Evolutionary conservation across 2,329 filamentous ascomycete genomes (phyloP), one percentile per base, ranked within the genome.

Genomic region (Colletotrichum sp.): DNA sequence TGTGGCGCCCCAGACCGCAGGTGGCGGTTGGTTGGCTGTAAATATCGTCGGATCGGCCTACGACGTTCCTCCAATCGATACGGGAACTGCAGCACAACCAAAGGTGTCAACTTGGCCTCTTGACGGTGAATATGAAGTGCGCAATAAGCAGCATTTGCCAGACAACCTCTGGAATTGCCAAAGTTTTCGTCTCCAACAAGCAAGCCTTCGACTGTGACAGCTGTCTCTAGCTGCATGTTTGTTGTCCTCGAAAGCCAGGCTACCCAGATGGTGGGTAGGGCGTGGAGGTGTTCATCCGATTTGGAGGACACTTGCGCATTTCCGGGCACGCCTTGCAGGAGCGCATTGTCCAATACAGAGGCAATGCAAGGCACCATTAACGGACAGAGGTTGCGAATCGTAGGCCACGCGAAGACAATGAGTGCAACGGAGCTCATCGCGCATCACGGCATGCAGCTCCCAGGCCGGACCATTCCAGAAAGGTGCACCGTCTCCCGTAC

Each of bases 401-500:
- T 63, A 55, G 36, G 70, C 72, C 68, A 72, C 60, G 60, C 67
- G 60, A 71, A 22, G 36, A 48, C 27, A 73, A 69, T 39, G 22
- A 61, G 65, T 55, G 36, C 25, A 34, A 52, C 55, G 65, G 57
- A 69, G 16, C 22, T 44, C 64, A 52, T 52, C 68, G 27, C 63
- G 28, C 68, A 71, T 48, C 55, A 32, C 44, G 63, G 44, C 69
- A 44, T 66, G 55, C 30, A 55, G 61, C 27, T 52, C 70, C 55
- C 48, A 64, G 73, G 44, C 69, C 63, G 73, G 57, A 71, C 64
- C 63, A 64, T 72, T 68, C 70, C 73, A 64, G 55, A 73, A 68
- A 68, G 57, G 73, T 75, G 69, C 70, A 72, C 69, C 36, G 70
- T 68, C 55, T 73, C 67, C 73, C 64, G 73, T 75, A 73, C 73